Conservation (phyloP, 345 rosid species). For the Zanthoxylum bungeanum region DNA sequence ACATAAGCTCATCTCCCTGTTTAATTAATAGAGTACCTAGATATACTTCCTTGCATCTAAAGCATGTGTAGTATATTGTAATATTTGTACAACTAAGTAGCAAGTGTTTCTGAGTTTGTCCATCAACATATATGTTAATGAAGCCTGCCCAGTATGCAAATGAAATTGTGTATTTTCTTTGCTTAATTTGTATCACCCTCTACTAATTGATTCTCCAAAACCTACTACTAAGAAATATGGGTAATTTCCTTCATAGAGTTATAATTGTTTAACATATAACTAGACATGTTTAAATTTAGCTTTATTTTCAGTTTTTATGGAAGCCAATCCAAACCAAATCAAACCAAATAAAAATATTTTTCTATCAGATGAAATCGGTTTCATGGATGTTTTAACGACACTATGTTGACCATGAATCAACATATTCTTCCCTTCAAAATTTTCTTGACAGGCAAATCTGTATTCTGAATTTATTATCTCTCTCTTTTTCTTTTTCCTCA, state of each 20-base stretch:
- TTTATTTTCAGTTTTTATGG: no score
- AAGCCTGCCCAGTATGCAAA: background rate
- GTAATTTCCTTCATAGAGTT: no score
- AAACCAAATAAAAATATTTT: no score
- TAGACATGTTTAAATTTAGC: background rate
- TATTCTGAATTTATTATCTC: background rate
- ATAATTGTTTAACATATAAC: no score
- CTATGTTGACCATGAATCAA: no score
- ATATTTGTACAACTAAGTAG: no score
- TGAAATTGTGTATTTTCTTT: background rate
- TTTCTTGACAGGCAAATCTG: background rate
- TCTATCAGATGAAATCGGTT: no score
- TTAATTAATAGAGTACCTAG: background rate
- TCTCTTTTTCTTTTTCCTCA: background rate
- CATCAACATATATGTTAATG: background rate
- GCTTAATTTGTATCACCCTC: background rate
- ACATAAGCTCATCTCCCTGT: conserved; percentile 6
- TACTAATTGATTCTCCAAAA: background rate
- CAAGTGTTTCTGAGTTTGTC: no score
- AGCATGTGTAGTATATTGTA: no score
- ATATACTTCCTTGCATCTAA: no score
- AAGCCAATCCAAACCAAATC: no score
- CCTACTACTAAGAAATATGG: background rate
- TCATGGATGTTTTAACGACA: no score
- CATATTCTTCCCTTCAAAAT: background rate